phyloP scores from a whole-genome alignment of 495 filamentous ascomycete species.

The Aspergillus sparsus region DNA sequence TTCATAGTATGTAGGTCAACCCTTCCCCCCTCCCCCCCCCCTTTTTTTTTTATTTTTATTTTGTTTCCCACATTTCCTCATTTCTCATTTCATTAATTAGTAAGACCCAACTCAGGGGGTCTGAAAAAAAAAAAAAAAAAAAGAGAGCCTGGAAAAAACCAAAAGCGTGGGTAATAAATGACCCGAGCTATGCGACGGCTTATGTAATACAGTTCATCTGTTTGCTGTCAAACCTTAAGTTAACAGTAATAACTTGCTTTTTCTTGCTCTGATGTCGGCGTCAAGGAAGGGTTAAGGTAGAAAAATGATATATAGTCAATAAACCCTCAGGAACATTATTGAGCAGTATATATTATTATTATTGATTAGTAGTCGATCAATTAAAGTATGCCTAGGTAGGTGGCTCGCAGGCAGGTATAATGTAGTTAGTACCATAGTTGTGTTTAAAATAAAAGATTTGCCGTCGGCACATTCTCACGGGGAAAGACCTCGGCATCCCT shows the following conservation, averaged over 20 bases:
- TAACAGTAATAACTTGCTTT: not conserved
- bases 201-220: not conserved
- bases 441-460: not conserved
- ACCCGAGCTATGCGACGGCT: conserved; percentile 4
- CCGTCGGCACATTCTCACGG: conserved; percentile 15
- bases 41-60: no score
- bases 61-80: no score
- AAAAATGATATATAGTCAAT: not conserved
- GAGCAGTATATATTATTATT: no score
- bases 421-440: no score
- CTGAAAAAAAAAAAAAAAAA: not conserved
- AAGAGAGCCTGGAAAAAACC: not conserved
- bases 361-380: no score
- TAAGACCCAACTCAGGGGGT: no score
- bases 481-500: conserved; percentile 17
- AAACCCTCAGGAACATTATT: no score
- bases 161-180: conserved; percentile 2
- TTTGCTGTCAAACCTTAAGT: not conserved
- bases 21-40: no score
- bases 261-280: not conserved
- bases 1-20: no score
- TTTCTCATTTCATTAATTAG: no score
- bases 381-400: no score
- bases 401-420: no score
- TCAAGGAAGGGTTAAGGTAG: not conserved